A percentile compares a stretch with the other conserved stretches of the same genome.
phyloP scores from a whole-genome alignment of 2,329 filamentous ascomycete genomes.

The Fusarium temperatum region DNA sequence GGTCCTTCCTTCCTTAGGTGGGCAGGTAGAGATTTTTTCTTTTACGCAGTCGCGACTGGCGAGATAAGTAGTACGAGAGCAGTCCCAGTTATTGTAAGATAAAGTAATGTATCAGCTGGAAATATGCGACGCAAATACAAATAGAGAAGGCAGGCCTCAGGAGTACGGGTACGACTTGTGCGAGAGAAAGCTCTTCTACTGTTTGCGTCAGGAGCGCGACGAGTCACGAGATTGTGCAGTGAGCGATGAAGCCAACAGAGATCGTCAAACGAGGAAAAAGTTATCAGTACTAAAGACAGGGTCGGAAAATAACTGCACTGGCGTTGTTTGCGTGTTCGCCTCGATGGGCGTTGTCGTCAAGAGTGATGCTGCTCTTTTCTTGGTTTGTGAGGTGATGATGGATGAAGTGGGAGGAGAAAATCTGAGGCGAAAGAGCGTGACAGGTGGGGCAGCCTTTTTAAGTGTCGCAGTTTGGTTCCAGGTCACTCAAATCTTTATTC shows the following conservation, averaged over 20 bases:
- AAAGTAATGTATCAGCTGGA: constrained; percentile 11
- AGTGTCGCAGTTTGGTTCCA: constrained; percentile 16
- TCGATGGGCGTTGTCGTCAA: constrained; percentile 28
- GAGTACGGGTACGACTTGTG: constrained; percentile 40
- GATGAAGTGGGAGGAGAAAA: constrained; percentile 25
- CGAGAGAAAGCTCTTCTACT: constrained; percentile 43
- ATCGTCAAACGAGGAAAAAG: constrained; percentile 16
- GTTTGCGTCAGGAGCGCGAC: constrained; percentile 40
- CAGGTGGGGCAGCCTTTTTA: constrained; percentile 37
- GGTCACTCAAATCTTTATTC: not conserved
- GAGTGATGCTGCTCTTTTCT: constrained; percentile 12
- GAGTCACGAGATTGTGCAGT: constrained; percentile 40
- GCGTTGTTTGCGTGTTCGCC: constrained; percentile 9
- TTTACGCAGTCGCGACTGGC: constrained; percentile 43
- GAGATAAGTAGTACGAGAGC: constrained; percentile 35
- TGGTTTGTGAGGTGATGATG: constrained; percentile 32
- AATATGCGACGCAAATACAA: constrained; percentile 37
- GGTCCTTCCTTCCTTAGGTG: constrained; percentile 22
- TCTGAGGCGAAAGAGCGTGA: constrained; percentile 18
- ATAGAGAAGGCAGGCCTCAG: constrained; percentile 39
- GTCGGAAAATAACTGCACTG: constrained; percentile 19
- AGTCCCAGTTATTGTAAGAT: constrained; percentile 4
- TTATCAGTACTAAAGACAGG: constrained; percentile 30
- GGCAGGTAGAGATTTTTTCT: constrained; percentile 19
- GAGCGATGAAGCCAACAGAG: constrained; percentile 13